These are phyloP conservation scores for Polyporus tsugae DNA, from an alignment of 1,284 basidiomycete species.

Conservation along the genomic window DNA sequence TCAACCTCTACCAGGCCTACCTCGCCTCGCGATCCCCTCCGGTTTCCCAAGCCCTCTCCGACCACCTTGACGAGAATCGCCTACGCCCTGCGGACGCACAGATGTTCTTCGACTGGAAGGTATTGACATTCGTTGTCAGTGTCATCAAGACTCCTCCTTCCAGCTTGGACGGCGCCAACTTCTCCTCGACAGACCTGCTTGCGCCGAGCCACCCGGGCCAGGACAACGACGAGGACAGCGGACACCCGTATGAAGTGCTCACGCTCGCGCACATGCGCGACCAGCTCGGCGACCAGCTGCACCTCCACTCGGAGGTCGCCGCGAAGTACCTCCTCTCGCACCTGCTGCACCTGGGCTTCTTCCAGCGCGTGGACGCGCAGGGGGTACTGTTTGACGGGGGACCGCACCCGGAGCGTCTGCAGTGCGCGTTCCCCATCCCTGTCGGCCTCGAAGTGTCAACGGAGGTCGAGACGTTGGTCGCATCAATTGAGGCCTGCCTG, in stretches of 20 bases:
- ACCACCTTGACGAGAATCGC: constrained; percentile 60
- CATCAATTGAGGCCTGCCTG: constrained; percentile 76
- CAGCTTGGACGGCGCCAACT: constrained; percentile 30
- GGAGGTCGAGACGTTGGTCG: constrained; percentile 75
- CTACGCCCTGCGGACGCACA: constrained; percentile 49
- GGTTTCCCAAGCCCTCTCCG: constrained; percentile 55
- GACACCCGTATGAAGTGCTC: constrained; percentile 65
- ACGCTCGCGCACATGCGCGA: constrained; percentile 66
- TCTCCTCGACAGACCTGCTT: constrained; percentile 53
- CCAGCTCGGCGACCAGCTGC: constrained; percentile 68
- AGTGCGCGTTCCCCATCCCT: constrained; percentile 72
- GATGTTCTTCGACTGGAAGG: constrained; percentile 74
- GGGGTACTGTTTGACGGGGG: constrained; percentile 47
- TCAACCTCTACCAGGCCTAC: constrained; percentile 60
- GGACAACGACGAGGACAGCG: constrained; percentile 38
- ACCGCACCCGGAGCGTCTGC: constrained; percentile 40
- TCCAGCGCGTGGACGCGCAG: constrained; percentile 54
- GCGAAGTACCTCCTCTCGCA: constrained; percentile 65
- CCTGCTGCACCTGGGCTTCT: constrained; percentile 67
- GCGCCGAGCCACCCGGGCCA: constrained; percentile 44
- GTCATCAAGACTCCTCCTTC: constrained; percentile 58
- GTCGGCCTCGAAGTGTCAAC: constrained; percentile 74
- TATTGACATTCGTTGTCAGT: constrained; percentile 66
- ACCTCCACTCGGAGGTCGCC: constrained; percentile 59
- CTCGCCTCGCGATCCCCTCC: constrained; percentile 51